A percentile compares a stretch with the other conserved stretches of the same genome.
Conservation (phyloP, 257 asterid genomes). For the Gentiana straminea region DNA sequence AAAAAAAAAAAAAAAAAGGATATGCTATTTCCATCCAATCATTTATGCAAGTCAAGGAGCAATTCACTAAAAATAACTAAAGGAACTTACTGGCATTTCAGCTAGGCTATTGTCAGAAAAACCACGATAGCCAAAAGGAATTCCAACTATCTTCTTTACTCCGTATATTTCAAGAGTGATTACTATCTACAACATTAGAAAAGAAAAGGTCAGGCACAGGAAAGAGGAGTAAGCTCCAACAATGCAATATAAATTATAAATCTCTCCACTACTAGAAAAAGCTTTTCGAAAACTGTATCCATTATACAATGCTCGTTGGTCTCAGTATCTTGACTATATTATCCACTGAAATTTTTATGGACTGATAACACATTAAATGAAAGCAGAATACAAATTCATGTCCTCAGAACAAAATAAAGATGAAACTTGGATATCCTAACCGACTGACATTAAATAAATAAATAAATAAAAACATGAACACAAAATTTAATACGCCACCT, state of each 20-base stretch:
- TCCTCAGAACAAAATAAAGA: too few species aligned
- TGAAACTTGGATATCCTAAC: too few species aligned
- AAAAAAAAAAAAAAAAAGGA: too few species aligned
- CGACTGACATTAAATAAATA: too few species aligned
- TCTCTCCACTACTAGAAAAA: too few species aligned
- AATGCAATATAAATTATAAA: too few species aligned
- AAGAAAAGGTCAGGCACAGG: conserved; percentile 5
- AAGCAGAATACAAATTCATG: too few species aligned
- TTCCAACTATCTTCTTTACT: conserved; percentile 70
- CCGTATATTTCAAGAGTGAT: conserved; percentile 90
- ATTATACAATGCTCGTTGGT: too few species aligned
- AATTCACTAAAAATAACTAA: conserved; percentile 1
- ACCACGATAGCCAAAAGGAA: conserved; percentile 96
- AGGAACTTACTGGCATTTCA: conserved; percentile 63
- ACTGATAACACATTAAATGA: too few species aligned
- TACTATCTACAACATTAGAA: conserved; percentile 51
- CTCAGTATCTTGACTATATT: too few species aligned
- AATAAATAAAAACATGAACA: neutral
- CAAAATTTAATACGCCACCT: conserved; percentile 33
- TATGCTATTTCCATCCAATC: neutral
- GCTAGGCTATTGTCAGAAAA: conserved; percentile 51
- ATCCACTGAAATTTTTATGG: too few species aligned
- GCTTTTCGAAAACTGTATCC: too few species aligned
- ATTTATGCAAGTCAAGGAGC: neutral
- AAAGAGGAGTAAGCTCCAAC: neutral